These are phyloP conservation scores for Onygenales sp. DNA, from an alignment of 2,329 filamentous ascomycete genomes.

Conservation along the genomic window DNA sequence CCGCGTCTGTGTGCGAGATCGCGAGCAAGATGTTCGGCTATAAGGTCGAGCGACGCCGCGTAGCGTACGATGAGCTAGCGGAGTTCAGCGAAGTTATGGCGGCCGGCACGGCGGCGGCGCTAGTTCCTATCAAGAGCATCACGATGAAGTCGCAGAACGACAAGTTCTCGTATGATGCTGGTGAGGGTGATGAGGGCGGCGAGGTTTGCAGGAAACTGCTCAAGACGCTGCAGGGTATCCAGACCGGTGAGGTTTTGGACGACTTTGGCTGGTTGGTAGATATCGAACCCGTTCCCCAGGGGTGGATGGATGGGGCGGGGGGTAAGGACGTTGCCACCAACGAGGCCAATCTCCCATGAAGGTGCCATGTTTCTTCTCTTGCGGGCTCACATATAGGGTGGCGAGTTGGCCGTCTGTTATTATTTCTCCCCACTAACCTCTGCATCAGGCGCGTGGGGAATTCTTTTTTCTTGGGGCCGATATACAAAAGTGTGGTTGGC, in stretches of 20 bases:
- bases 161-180: constrained; percentile 45
- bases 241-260: constrained; percentile 71
- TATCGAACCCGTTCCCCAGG: constrained; percentile 25
- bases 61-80: constrained; percentile 51
- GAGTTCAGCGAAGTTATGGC: constrained; percentile 75
- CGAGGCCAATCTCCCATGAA: constrained; percentile 21
- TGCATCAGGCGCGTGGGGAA: too few relatives aligned
- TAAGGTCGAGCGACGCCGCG: constrained; percentile 65
- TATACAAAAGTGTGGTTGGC: too few relatives aligned
- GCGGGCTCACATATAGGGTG: background rate
- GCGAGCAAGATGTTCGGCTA: constrained; percentile 65
- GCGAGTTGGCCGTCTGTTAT: background rate
- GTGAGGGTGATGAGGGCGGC: constrained; percentile 41
- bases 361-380: background rate
- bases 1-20: constrained; percentile 67
- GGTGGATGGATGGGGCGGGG: constrained; percentile 18
- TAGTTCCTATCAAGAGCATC: constrained; percentile 88
- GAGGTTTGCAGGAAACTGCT: constrained; percentile 64
- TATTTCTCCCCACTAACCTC: background rate
- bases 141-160: constrained; percentile 55
- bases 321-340: constrained; percentile 7
- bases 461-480: too few relatives aligned
- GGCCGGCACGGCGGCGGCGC: constrained; percentile 79
- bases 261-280: constrained; percentile 59
- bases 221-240: constrained; percentile 70